These are phyloP conservation scores for Tylopilus balloui DNA, from an alignment of 768 basidiomycete genomes.

Conservation along the genomic window DNA sequence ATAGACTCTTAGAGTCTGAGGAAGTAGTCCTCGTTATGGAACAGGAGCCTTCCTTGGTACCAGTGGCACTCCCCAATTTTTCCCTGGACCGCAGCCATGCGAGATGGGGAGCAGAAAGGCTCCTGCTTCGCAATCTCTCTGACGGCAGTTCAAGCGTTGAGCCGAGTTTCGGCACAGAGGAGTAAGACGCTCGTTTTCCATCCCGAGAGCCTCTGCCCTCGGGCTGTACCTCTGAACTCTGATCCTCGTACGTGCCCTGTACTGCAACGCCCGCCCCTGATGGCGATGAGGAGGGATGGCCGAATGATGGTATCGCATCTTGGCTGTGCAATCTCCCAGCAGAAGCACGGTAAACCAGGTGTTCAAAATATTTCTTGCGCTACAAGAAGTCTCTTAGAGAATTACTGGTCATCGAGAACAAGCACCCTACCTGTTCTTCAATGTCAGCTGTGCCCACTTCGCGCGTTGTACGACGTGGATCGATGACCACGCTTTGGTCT, in stretches of 20 bases:
- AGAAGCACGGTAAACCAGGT: conserved; percentile 64
- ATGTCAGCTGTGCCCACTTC: conserved; percentile 50
- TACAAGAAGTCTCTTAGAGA: conserved; percentile 26
- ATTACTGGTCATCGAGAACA: conserved; percentile 1
- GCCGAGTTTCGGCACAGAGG: conserved; percentile 3
- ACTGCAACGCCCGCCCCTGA: neutral
- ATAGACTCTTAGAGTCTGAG: conserved; percentile 12
- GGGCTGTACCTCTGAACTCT: neutral
- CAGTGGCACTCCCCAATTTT: conserved; percentile 7
- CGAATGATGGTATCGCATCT: conserved; percentile 54
- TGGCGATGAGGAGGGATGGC: conserved; percentile 32
- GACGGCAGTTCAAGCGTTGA: conserved; percentile 12
- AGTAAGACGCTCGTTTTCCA: conserved; percentile 23
- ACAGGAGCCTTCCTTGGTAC: conserved; percentile 9
- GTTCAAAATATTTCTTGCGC: conserved; percentile 74
- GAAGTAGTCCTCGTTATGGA: conserved; percentile 14
- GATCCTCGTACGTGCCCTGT: neutral
- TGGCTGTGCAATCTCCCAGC: conserved; percentile 74
- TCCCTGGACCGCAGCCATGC: conserved; percentile 48
- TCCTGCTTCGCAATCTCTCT: conserved; percentile 39
- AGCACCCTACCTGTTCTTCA: conserved; percentile 51
- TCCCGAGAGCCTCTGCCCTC: conserved; percentile 11
- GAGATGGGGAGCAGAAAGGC: conserved; percentile 57
- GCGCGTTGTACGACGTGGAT: conserved; percentile 57
- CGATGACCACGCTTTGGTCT: conserved; percentile 67